phyloP scores from a whole-genome alignment of 1,139 yeast genomes.

The Nadsonia commutata region DNA sequence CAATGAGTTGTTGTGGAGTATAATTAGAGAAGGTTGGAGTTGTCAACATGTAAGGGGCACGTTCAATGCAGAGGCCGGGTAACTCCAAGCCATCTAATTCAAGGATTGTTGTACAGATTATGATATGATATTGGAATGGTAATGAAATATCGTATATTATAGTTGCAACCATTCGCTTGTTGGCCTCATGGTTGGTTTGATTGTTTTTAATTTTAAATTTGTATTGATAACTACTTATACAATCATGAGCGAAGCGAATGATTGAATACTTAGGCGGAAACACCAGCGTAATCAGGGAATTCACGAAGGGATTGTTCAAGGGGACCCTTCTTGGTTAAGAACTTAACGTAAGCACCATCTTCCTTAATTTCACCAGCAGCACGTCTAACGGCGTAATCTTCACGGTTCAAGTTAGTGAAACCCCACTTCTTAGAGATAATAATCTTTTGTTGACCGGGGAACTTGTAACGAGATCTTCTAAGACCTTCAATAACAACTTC shows the following conservation, averaged over 20 bases:
- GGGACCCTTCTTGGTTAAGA: constrained; percentile 93
- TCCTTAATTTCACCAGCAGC: constrained; percentile 96
- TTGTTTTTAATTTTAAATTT: too few relatives aligned
- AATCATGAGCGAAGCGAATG: too few relatives aligned
- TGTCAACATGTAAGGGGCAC: too few relatives aligned
- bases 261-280: constrained; percentile 19
- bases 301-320: constrained; percentile 81
- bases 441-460: constrained; percentile 99
- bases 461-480: constrained; percentile 99
- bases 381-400: constrained; percentile 85
- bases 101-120: too few relatives aligned
- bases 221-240: too few relatives aligned
- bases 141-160: too few relatives aligned
- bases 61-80: too few relatives aligned
- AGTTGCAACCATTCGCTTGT: too few relatives aligned
- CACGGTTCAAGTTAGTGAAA: constrained; percentile 98
- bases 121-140: too few relatives aligned
- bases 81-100: too few relatives aligned
- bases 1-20: neutral
- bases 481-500: constrained; percentile 96
- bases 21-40: too few relatives aligned
- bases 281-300: constrained; percentile 75
- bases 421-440: constrained; percentile 99
- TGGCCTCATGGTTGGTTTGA: too few relatives aligned
- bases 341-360: constrained; percentile 99